These are phyloP conservation scores for Wickerhamiella nectarea DNA, from an alignment of 805 yeast species.

Conservation along the genomic window DNA sequence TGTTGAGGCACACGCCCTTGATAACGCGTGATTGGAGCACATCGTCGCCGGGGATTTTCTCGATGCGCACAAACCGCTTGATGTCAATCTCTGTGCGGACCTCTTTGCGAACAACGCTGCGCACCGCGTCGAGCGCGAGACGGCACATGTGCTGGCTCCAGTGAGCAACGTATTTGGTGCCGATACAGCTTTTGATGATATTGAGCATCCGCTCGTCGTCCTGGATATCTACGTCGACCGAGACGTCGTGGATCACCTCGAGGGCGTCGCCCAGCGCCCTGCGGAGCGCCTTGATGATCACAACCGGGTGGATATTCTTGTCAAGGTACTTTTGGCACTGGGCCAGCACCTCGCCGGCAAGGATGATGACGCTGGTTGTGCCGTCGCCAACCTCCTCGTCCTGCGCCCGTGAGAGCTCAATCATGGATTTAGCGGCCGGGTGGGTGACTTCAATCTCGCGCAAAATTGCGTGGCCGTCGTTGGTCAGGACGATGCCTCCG, in stretches of 20 bases:
- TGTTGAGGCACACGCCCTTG: constrained; percentile 85
- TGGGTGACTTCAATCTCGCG: constrained; percentile 91
- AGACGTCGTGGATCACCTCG: constrained; percentile 69
- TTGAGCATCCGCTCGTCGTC: constrained; percentile 80
- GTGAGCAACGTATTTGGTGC: constrained; percentile 82
- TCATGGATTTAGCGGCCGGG: constrained; percentile 98
- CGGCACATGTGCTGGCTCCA: constrained; percentile 90
- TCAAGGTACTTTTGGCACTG: constrained; percentile 87
- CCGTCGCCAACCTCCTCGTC: constrained; percentile 99
- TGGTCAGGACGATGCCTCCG: constrained; percentile 86
- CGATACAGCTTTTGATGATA: constrained; percentile 80
- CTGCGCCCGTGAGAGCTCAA: constrained; percentile 90
- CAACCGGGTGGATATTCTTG: constrained; percentile 92
- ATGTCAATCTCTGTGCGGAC: constrained; percentile 69
- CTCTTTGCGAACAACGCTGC: constrained; percentile 51
- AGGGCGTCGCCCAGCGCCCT: constrained; percentile 84
- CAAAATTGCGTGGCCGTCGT: constrained; percentile 96
- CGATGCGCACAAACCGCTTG: constrained; percentile 85
- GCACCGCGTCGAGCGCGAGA: constrained; percentile 77
- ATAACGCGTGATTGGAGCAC: constrained; percentile 77
- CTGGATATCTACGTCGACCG: constrained; percentile 67
- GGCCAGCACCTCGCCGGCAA: constrained; percentile 94
- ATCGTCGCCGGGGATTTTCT: constrained; percentile 97
- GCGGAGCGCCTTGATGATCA: constrained; percentile 86
- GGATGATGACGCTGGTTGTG: constrained; percentile 89